Percentiles rank a stretch among this genome's conserved stretches.
Evolutionary conservation across 1,139 yeast species (phyloP).

Genomic region (Hansenula sp.): DNA sequence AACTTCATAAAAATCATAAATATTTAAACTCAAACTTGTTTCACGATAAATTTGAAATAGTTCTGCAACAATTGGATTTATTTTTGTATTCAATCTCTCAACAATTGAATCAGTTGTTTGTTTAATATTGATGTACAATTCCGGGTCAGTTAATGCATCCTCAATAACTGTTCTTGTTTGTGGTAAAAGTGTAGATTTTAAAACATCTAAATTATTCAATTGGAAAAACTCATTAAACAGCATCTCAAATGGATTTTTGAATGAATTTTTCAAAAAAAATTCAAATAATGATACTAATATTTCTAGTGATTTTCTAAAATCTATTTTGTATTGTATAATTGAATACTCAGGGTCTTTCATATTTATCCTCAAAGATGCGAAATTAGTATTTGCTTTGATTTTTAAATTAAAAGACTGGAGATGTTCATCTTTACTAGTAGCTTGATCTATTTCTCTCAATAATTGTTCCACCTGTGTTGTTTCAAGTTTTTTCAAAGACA

Average conservation of each 20-base stretch:
- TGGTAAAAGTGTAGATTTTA: constrained; percentile 19
- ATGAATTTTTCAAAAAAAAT: constrained; percentile 12
- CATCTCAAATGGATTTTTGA: constrained; percentile 6
- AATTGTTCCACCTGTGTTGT: constrained; percentile 5
- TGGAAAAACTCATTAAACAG: constrained; percentile 19
- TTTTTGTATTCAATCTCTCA: constrained; percentile 18
- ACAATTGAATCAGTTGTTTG: constrained; percentile 14
- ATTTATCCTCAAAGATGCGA: not conserved
- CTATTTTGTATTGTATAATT: constrained; percentile 17
- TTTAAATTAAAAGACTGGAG: constrained; percentile 11
- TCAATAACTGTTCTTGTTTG: constrained; percentile 15
- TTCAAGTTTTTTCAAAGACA: constrained; percentile 8
- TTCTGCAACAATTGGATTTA: constrained; percentile 51
- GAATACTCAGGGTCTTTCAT: not conserved
- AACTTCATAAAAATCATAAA: constrained; percentile 73
- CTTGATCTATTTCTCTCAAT: constrained; percentile 1
- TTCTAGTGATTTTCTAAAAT: constrained; percentile 17
- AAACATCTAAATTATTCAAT: constrained; percentile 13
- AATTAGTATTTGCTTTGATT: constrained; percentile 6
- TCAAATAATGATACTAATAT: constrained; percentile 12
- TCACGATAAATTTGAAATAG: constrained; percentile 73
- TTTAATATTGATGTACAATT: constrained; percentile 7
- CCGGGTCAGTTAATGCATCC: constrained; percentile 20
- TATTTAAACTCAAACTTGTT: constrained; percentile 69
- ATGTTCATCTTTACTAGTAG: constrained; percentile 7